These are phyloP conservation scores for Neurospora africana DNA, from an alignment of 495 filamentous ascomycete genomes.

Conservation along the genomic window DNA sequence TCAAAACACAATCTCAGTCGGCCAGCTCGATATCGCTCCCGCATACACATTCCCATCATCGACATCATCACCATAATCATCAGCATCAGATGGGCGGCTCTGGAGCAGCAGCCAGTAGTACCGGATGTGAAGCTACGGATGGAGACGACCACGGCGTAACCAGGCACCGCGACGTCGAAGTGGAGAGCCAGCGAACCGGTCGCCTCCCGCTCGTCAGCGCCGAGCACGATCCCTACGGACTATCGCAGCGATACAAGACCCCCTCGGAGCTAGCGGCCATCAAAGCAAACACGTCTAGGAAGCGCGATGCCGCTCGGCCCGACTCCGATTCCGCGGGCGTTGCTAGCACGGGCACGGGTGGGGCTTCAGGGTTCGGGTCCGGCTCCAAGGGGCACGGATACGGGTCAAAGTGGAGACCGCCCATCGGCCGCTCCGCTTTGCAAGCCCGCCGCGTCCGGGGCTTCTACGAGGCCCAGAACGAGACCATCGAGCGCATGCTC, in stretches of 20 bases:
- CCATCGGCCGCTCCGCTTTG: constrained; percentile 27
- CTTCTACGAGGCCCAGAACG: constrained; percentile 89
- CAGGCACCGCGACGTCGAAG: constrained; percentile 55
- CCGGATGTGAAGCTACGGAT: constrained; percentile 37
- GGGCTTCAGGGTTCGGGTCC: not conserved
- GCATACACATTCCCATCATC: constrained; percentile 2
- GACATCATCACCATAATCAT: constrained; percentile 10
- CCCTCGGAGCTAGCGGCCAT: constrained; percentile 68
- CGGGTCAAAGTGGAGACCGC: constrained; percentile 6
- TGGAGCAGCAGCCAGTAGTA: constrained; percentile 27
- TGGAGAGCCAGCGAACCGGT: constrained; percentile 52
- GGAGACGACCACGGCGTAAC: constrained; percentile 34
- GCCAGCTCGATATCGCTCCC: constrained; percentile 9
- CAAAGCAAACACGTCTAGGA: constrained; percentile 71
- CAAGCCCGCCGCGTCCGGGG: constrained; percentile 57
- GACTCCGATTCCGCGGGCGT: constrained; percentile 11
- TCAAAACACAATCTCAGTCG: constrained; percentile 33
- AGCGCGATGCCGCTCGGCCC: constrained; percentile 41
- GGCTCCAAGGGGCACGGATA: not conserved
- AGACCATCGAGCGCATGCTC: constrained; percentile 81
- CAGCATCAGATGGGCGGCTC: constrained; percentile 25
- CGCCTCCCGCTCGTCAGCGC: constrained; percentile 33
- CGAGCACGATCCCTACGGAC: constrained; percentile 70
- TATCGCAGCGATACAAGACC: constrained; percentile 70
- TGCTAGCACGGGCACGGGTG: constrained; percentile 23